A percentile compares a stretch with the other conserved stretches of the same genome.
phyloP scores from a whole-genome alignment of 345 rosid species.

The Eucalyptus brandiana region DNA sequence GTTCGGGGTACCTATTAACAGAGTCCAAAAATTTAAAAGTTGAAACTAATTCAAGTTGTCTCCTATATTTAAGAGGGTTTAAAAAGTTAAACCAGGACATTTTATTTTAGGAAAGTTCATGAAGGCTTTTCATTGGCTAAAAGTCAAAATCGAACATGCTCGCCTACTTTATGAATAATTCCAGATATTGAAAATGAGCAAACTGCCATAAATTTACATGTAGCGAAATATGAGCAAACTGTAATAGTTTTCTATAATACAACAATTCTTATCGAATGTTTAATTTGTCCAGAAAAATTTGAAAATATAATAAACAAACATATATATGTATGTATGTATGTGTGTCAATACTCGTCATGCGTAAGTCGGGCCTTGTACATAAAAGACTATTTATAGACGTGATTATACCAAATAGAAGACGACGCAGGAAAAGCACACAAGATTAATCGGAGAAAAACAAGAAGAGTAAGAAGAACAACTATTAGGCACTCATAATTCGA shows the following conservation, averaged over 20 bases:
- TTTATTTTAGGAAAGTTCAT: not conserved
- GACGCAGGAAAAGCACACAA: not conserved
- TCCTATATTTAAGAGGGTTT: not conserved
- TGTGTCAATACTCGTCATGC: too few relatives aligned
- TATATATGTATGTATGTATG: too few relatives aligned
- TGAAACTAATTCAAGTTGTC: not conserved
- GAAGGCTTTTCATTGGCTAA: not conserved
- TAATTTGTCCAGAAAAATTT: not conserved
- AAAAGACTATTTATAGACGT: not conserved
- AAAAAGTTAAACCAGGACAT: not conserved
- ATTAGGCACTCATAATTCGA: not conserved
- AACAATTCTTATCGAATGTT: not conserved
- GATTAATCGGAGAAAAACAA: not conserved
- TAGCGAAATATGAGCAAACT: too few relatives aligned
- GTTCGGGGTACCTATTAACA: not conserved
- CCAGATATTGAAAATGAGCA: not conserved
- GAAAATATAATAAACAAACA: not conserved
- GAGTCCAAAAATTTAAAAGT: not conserved
- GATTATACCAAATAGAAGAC: not conserved
- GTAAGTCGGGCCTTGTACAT: too few relatives aligned
- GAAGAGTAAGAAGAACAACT: not conserved
- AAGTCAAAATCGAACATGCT: not conserved
- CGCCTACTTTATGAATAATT: not conserved
- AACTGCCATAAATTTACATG: not conserved
- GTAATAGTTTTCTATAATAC: not conserved